Evolutionary conservation across 2,329 filamentous ascomycete species (phyloP).

Genomic region (Aspergillus novofumigatus): DNA sequence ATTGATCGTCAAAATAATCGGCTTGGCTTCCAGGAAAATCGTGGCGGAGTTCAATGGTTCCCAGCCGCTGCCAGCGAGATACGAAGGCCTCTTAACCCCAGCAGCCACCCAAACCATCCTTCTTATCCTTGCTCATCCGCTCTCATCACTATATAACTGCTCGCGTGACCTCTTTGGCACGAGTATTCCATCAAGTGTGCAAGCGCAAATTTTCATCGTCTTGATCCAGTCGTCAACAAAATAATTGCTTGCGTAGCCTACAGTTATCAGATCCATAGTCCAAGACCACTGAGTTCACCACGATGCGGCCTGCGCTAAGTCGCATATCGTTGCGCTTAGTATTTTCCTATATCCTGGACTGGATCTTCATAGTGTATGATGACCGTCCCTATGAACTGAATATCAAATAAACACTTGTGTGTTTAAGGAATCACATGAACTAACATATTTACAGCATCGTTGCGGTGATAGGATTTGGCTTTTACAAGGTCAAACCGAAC

Average conservation of each 20-base stretch:
- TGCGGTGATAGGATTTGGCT: slow-evolving; percentile 55
- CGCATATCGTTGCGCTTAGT: slow-evolving; percentile 50
- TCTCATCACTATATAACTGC: not conserved
- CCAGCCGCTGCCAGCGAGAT: not conserved
- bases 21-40: not conserved
- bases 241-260: not conserved
- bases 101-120: not conserved
- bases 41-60: not conserved
- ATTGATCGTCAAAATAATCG: not conserved
- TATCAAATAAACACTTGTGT: not conserved
- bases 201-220: not conserved
- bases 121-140: not conserved
- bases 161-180: not conserved
- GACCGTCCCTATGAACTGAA: not conserved
- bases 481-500: slow-evolving; percentile 60
- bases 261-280: not conserved
- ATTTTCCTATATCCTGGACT: slow-evolving; percentile 68
- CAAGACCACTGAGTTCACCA: not conserved
- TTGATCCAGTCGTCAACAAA: not conserved
- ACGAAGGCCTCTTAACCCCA: not conserved
- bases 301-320: slow-evolving; percentile 6
- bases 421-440: not conserved
- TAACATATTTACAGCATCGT: slow-evolving; percentile 43
- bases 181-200: not conserved
- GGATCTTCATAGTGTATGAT: slow-evolving; percentile 59